These are phyloP conservation scores for Eragrostis nindensis DNA, from an alignment of 176 grass and related monocot genomes.

Conservation along the genomic window DNA sequence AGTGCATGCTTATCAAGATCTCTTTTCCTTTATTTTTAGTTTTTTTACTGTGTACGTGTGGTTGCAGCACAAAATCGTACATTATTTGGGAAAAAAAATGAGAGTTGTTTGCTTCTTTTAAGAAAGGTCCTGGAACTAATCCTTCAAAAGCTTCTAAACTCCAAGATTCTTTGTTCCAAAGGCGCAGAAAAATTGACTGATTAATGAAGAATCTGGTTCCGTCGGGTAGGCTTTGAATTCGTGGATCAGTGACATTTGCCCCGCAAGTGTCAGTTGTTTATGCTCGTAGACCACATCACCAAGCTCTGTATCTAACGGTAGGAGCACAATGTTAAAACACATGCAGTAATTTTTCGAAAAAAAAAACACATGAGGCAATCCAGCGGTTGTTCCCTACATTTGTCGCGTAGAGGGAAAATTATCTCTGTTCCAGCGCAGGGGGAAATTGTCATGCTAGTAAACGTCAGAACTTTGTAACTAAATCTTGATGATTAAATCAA, in stretches of 20 bases:
- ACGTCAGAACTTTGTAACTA: background rate
- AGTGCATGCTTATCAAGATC: conserved; percentile 17
- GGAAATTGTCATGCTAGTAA: too few species aligned
- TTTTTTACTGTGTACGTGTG: conserved; percentile 26
- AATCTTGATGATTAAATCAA: background rate
- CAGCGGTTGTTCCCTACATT: background rate
- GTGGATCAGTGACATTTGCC: conserved; percentile 9
- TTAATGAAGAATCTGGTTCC: conserved; percentile 49
- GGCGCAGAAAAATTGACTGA: conserved; percentile 10
- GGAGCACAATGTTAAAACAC: background rate
- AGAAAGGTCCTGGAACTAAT: conserved; percentile 19
- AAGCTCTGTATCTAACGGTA: background rate
- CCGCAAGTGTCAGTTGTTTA: conserved; percentile 38
- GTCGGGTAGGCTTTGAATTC: conserved; percentile 33
- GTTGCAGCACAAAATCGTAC: background rate
- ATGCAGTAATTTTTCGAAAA: too few species aligned
- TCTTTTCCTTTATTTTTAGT: conserved; percentile 15
- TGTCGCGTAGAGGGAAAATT: too few species aligned
- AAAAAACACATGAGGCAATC: background rate
- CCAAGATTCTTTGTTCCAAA: conserved; percentile 44
- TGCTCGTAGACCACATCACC: background rate
- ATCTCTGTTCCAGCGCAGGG: background rate
- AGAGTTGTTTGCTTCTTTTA: background rate
- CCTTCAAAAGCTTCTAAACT: conserved; percentile 29
- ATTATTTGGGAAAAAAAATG: background rate